Evolutionary conservation across 1,139 yeast species (phyloP), one percentile per base, ranked within the genome.

Genomic region (Spathaspora sp.): DNA sequence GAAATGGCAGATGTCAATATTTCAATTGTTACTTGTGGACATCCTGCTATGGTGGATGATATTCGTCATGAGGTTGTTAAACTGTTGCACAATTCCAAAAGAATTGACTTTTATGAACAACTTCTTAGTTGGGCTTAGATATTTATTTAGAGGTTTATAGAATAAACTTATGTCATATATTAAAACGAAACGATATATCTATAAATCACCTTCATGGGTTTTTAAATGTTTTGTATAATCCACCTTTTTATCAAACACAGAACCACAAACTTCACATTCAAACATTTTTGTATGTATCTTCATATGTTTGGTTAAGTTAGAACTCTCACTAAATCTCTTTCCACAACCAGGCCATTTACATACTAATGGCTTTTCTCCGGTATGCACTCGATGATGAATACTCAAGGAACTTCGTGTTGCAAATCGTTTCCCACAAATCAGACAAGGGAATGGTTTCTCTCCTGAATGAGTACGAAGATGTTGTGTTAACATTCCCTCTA

Each of bases 401-500:
- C 82, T 78, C 43, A 80, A 64, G 24, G 81, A 72, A 1, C 82
- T 76, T 27, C 78, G 71, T 6, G 84, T 80, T 34, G 81, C 79
- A 60, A 80, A 80, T 31, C 59, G 60, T 56, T 80, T 80, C 5
- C 73, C 78, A 56, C 85, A 80, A 4, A 61, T 59, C 4, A 62
- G 57, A 56, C 85, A 80, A 38, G 57, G 52, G 53, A 71, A 80
- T 0, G 85, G 85, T 48, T 76, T 78, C 50, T 80, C 97, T 5
- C 98, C 99, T 0, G 96, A 88, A 61, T 93, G 99, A 0, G 82
- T 84, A 45, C 99, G 72, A 58, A 80, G 61, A 67, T 93, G 99
- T 76, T 84, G 90, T 42, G 76, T 72, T 43, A 87, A 68, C 74
- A 83, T 81, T 23, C 81, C 63, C 39, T 81, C 84, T 20, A 84